These are phyloP conservation scores for Xylaria sp. DNA, from an alignment of 2,329 filamentous ascomycete genomes.

Conservation along the genomic window DNA sequence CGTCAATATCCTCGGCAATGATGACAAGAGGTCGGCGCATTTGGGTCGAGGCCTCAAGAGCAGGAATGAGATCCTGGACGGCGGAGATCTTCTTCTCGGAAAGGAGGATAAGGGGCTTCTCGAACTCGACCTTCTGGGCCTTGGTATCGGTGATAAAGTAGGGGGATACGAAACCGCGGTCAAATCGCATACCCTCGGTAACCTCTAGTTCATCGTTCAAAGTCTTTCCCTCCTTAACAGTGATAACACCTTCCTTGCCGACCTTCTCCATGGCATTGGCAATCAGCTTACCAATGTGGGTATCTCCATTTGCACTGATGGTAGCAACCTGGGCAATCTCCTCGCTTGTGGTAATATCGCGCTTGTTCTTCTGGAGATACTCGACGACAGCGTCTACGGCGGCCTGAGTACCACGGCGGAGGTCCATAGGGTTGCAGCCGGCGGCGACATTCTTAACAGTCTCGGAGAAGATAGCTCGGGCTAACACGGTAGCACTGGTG, in stretches of 20 bases:
- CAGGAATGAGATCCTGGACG: conserved; percentile 98
- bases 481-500: conserved; percentile 96
- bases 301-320: conserved; percentile 97
- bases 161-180: conserved; percentile 97
- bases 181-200: conserved; percentile 99
- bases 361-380: conserved; percentile 94
- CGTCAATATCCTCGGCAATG: conserved; percentile 99
- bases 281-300: conserved; percentile 93
- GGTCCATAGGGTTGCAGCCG: conserved; percentile 99
- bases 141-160: conserved; percentile 99
- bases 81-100: conserved; percentile 99
- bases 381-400: conserved; percentile 95
- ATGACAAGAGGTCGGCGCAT: conserved; percentile 95
- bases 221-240: conserved; percentile 99
- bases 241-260: conserved; percentile 99
- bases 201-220: conserved; percentile 97
- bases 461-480: conserved; percentile 98
- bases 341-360: conserved; percentile 95
- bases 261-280: conserved; percentile 99
- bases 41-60: conserved; percentile 96
- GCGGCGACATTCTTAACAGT: conserved; percentile 99
- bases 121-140: conserved; percentile 98
- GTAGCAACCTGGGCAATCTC: conserved; percentile 99
- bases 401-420: conserved; percentile 95
- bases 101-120: conserved; percentile 98